phyloP scores from a whole-genome alignment of 345 rosid species.

The Aurinia saxatilis region DNA sequence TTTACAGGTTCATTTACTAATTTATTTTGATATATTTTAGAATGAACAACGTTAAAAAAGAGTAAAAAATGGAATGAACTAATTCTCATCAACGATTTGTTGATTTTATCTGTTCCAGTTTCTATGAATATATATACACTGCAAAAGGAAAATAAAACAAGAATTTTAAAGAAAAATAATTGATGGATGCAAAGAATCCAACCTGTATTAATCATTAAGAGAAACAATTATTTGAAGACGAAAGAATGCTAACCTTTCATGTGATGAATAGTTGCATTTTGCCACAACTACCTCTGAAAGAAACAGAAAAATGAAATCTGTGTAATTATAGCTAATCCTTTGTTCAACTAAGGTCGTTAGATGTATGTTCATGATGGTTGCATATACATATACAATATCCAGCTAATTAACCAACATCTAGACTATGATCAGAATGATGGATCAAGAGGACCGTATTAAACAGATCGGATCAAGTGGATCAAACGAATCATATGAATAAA shows the following conservation, averaged over 20 bases:
- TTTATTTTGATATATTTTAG: too few relatives aligned
- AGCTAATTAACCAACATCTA: too few relatives aligned
- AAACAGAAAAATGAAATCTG: background rate
- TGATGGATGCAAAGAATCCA: conserved; percentile 15
- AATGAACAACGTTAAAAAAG: too few relatives aligned
- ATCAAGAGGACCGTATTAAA: too few relatives aligned
- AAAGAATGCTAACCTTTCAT: conserved; percentile 22
- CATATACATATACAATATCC: background rate
- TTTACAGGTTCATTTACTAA: background rate
- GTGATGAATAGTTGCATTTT: conserved; percentile 23
- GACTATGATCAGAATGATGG: too few relatives aligned
- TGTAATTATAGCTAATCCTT: background rate
- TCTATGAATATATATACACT: background rate
- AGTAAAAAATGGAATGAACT: background rate
- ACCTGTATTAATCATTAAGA: conserved; percentile 21
- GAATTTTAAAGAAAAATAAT: background rate
- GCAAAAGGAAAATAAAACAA: background rate
- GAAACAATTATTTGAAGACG: conserved; percentile 10
- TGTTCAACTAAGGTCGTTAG: background rate
- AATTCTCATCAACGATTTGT: background rate
- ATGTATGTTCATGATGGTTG: background rate
- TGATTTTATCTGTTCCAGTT: background rate
- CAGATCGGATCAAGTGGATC: too few relatives aligned
- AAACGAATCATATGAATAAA: too few relatives aligned
- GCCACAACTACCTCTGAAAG: conserved; percentile 23